A percentile compares a stretch with the other conserved stretches of the same genome.
These are phyloP conservation scores for Neovahlkampfia damariscottae DNA, from an alignment of 78 protist genomes.

Conservation along the genomic window DNA sequence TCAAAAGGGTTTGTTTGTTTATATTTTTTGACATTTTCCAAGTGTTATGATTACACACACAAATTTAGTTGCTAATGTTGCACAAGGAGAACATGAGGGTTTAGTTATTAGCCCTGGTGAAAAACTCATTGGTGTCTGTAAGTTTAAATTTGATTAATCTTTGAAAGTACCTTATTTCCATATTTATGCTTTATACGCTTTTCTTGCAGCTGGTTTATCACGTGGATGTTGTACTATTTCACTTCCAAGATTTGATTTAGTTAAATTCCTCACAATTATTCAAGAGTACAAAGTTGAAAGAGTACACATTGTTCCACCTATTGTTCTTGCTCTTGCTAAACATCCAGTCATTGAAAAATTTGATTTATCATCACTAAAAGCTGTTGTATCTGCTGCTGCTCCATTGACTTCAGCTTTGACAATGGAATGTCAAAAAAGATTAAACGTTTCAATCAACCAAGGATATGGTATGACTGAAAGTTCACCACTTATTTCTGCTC, in stretches of 20 bases:
- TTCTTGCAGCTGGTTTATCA: neutral
- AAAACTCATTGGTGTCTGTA: constrained; percentile 34
- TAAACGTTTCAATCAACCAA: constrained; percentile 25
- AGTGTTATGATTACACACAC: constrained; percentile 60
- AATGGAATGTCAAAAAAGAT: neutral
- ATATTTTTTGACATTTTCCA: no score
- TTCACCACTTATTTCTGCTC: constrained; percentile 38
- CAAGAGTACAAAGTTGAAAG: constrained; percentile 19
- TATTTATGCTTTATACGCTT: constrained; percentile 45
- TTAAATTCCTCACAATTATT: constrained; percentile 25
- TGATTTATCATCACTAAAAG: constrained; percentile 32
- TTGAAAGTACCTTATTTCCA: constrained; percentile 68
- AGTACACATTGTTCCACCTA: constrained; percentile 63
- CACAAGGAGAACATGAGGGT: constrained; percentile 28
- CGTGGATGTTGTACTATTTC: neutral
- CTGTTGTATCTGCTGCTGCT: constrained; percentile 65
- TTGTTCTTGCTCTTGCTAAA: constrained; percentile 63
- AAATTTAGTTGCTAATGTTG: constrained; percentile 49
- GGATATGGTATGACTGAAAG: constrained; percentile 77
- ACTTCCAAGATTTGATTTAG: constrained; percentile 51
- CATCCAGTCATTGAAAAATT: constrained; percentile 50
- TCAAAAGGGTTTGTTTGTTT: no score
- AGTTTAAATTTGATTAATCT: no score
- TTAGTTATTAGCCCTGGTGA: constrained; percentile 4
- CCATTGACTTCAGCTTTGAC: constrained; percentile 38